These are phyloP conservation scores for Lyophyllum shimeji DNA, from an alignment of 768 basidiomycete species.

Conservation along the genomic window DNA sequence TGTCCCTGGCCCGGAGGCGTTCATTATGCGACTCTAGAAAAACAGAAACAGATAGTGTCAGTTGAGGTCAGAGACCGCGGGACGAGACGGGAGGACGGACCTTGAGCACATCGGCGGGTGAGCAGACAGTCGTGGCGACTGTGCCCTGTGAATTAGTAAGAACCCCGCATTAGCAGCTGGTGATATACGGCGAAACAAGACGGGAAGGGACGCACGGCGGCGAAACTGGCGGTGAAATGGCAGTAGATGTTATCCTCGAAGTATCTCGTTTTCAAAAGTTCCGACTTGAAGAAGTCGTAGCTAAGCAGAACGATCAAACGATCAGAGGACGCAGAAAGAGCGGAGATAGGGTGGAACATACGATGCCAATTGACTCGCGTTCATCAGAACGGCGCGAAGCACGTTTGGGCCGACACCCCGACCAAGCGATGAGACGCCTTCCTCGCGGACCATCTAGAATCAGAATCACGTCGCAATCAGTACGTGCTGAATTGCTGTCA, in stretches of 20 bases:
- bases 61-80: not conserved
- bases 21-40: constrained; percentile 89
- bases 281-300: constrained; percentile 91
- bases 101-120: constrained; percentile 86
- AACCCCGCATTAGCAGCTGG: not conserved
- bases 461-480: not conserved
- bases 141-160: constrained; percentile 54
- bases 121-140: constrained; percentile 87
- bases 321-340: not conserved
- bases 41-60: not conserved
- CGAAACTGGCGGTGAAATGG: constrained; percentile 86
- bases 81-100: constrained; percentile 24
- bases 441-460: constrained; percentile 80
- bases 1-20: constrained; percentile 80
- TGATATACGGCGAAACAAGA: not conserved
- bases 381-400: constrained; percentile 86
- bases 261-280: constrained; percentile 67
- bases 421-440: constrained; percentile 71
- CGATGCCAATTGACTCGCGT: constrained; percentile 90
- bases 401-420: constrained; percentile 86
- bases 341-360: constrained; percentile 34
- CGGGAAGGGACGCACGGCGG: constrained; percentile 56
- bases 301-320: constrained; percentile 30
- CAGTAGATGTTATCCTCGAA: constrained; percentile 81
- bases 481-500: not conserved